phyloP scores from a whole-genome alignment of 495 filamentous ascomycete species.

The Penicillium dipodomyicola region DNA sequence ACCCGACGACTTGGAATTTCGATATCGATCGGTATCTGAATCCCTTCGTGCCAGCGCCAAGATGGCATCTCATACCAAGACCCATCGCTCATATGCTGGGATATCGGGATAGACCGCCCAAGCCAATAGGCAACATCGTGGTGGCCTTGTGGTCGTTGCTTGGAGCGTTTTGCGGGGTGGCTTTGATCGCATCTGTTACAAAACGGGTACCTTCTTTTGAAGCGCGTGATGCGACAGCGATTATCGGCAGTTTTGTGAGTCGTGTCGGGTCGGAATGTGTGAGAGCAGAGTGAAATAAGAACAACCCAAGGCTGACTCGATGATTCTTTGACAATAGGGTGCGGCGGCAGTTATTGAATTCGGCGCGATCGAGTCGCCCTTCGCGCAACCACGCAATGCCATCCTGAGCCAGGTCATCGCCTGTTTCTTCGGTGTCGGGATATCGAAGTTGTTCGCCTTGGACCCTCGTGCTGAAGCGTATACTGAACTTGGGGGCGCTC shows the following conservation, averaged over 20 bases:
- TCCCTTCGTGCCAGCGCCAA: slow-evolving; percentile 53
- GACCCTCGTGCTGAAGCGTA: slow-evolving; percentile 43
- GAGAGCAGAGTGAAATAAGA: not conserved
- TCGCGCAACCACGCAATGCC: slow-evolving; percentile 78
- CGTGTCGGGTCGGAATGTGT: not conserved
- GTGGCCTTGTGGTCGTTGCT: slow-evolving; percentile 44
- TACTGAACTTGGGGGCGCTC: slow-evolving; percentile 65
- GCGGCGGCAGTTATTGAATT: slow-evolving; percentile 77
- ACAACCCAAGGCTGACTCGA: not conserved
- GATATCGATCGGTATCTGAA: slow-evolving; percentile 67
- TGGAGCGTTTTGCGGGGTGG: slow-evolving; percentile 45
- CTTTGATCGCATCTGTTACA: slow-evolving; percentile 42
- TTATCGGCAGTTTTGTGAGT: slow-evolving; percentile 46
- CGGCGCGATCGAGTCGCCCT: slow-evolving; percentile 72
- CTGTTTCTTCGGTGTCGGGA: slow-evolving; percentile 61
- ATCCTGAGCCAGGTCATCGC: slow-evolving; percentile 70
- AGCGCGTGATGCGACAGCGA: slow-evolving; percentile 35
- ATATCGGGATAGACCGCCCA: slow-evolving; percentile 32
- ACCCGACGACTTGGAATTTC: slow-evolving; percentile 47
- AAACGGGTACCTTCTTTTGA: slow-evolving; percentile 40
- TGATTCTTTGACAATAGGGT: slow-evolving; percentile 46
- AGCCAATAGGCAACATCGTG: slow-evolving; percentile 36
- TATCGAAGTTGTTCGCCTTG: slow-evolving; percentile 71
- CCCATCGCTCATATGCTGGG: slow-evolving; percentile 44
- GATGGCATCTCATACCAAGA: slow-evolving; percentile 39